Percentiles rank a stretch among this genome's conserved stretches.
phyloP scores from a whole-genome alignment of 1,139 yeast genomes.

The Kurtzmaniella quercitrusa region DNA sequence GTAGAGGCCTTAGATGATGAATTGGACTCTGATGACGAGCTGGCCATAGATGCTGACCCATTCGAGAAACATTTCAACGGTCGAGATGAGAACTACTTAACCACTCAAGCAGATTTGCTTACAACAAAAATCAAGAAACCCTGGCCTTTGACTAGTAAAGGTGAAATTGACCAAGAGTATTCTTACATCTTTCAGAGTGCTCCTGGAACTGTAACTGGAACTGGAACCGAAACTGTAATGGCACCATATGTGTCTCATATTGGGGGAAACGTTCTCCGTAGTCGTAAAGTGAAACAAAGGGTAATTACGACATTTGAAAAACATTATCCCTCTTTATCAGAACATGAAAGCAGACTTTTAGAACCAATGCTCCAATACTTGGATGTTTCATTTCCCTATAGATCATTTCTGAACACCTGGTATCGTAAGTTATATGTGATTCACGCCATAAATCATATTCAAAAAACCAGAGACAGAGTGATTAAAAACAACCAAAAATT shows the following conservation, averaged over 20 bases:
- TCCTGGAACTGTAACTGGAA: conserved; percentile 27
- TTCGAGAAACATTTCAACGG: conserved; percentile 73
- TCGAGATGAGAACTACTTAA: conserved; percentile 41
- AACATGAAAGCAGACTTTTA: conserved; percentile 28
- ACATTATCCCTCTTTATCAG: conserved; percentile 13
- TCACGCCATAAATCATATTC: conserved; percentile 79
- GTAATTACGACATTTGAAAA: conserved; percentile 1
- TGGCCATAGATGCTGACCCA: conserved; percentile 43
- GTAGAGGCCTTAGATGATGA: conserved; percentile 21
- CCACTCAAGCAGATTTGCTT: conserved; percentile 22
- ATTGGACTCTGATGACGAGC: conserved; percentile 23
- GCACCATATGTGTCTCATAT: conserved; percentile 4
- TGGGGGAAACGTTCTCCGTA: conserved; percentile 7
- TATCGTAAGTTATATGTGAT: conserved; percentile 63
- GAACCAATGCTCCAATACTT: conserved; percentile 69
- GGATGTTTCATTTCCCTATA: conserved; percentile 65
- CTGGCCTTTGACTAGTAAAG: conserved; percentile 24
- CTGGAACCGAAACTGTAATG: conserved; percentile 21
- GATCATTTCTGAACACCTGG: conserved; percentile 32
- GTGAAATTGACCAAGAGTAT: conserved; percentile 17
- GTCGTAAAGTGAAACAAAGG: conserved; percentile 3
- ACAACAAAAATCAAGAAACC: conserved; percentile 16
- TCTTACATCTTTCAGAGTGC: conserved; percentile 25
- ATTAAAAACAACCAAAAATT: conserved; percentile 68
- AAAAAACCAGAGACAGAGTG: conserved; percentile 79